Evolutionary conservation across 2,329 filamentous ascomycete species (phyloP).

Genomic region (Botrytis aclada): DNA sequence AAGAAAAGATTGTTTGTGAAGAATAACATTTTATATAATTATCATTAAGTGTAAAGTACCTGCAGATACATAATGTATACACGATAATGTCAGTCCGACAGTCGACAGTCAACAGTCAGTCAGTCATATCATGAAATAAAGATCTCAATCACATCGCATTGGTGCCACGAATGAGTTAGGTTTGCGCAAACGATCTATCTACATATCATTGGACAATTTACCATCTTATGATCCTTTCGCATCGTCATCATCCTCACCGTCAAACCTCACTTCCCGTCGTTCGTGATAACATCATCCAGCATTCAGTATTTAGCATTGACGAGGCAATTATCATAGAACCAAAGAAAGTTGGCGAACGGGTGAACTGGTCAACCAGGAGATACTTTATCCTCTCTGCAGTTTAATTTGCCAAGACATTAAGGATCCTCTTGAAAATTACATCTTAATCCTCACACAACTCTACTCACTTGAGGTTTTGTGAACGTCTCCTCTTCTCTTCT

Average conservation of each 20-base stretch:
- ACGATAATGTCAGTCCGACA: background rate
- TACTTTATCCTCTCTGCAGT: background rate
- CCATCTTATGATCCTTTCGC: background rate
- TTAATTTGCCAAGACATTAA: background rate
- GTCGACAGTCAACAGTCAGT: too few relatives aligned
- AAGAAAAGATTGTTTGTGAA: background rate
- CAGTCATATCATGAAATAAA: background rate
- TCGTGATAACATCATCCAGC: slow-evolving; percentile 1
- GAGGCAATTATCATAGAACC: background rate
- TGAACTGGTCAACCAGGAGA: background rate
- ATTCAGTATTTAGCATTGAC: too few relatives aligned
- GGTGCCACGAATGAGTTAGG: background rate
- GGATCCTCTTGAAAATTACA: background rate
- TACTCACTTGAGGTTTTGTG: background rate
- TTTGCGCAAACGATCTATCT: background rate
- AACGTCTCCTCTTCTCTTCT: background rate
- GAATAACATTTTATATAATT: background rate
- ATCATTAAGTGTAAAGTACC: background rate
- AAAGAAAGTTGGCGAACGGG: background rate
- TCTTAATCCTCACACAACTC: background rate
- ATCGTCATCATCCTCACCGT: background rate
- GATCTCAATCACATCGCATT: background rate
- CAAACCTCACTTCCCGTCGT: background rate
- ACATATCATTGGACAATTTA: background rate
- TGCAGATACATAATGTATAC: background rate